These are phyloP conservation scores for Colletotrichum tropicale DNA, from an alignment of 2,329 filamentous ascomycete species.

Conservation along the genomic window DNA sequence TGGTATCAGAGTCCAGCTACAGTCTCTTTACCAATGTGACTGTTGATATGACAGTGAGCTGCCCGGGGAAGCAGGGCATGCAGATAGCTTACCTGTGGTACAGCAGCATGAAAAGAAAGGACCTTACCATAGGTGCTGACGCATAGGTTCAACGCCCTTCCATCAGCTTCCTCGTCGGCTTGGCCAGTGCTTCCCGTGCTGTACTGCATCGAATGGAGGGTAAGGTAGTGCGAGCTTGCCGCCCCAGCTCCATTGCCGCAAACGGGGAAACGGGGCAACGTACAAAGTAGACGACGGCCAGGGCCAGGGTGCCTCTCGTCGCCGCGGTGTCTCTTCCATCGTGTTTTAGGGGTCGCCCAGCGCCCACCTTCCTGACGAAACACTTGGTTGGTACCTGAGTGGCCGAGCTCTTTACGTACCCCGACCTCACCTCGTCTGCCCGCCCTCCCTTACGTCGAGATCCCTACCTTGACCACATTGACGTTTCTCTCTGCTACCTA, in stretches of 20 bases:
- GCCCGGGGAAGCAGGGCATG: background rate
- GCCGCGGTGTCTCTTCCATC: background rate
- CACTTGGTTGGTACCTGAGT: background rate
- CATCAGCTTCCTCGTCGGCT: background rate
- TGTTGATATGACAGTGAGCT: background rate
- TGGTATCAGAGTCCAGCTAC: background rate
- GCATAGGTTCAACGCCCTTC: background rate
- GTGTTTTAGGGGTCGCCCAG: background rate
- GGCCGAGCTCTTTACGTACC: background rate
- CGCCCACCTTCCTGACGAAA: slow-evolving; percentile 5
- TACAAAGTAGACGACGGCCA: background rate
- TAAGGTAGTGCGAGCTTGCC: background rate
- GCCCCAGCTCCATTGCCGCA: background rate
- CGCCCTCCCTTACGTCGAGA: background rate
- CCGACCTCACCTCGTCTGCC: background rate
- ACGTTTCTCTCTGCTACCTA: background rate
- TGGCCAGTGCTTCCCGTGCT: background rate
- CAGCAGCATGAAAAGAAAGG: background rate
- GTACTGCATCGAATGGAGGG: too few species aligned
- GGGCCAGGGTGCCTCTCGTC: background rate
- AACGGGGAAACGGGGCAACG: background rate
- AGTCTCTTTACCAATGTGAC: background rate
- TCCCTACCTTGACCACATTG: background rate
- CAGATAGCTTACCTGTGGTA: background rate
- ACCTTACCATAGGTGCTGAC: background rate